Base-by-base conservation (phyloP, 1,284 basidiomycete species). In the Trichosporon asahii region DNA sequence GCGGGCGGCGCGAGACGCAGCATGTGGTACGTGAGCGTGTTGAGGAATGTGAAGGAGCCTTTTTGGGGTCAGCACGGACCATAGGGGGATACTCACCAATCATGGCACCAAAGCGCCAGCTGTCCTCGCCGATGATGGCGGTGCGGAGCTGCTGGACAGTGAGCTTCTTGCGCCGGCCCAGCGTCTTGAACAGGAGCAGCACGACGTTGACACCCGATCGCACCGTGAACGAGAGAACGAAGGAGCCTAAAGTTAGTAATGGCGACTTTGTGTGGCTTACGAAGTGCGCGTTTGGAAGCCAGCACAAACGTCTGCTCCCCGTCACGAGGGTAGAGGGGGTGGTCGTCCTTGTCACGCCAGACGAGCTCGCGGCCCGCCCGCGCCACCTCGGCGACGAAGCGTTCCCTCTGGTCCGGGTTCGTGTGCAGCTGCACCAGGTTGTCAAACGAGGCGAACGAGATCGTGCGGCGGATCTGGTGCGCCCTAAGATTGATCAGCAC, bases 71-170 rank as follows among this genome's bases (percentile, higher is more conserved):
- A 65, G 40, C 64, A 18, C 57, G 27, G 29, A 31, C 57, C 27
- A 18, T 5, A 3, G 5, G 4, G 14, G 11, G 35, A 3, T 37
- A 89, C 92, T 31, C 57, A 61, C 57, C 93, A 35, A 96, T 85
- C 92, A 94, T 95, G 0, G 89, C 88, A 7, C 90, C 91, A 72
- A 95, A 94, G 33, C 94, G 86, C 77, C 90, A 87, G 0, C 91
- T 90, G 77, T 95, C 93, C 61, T 85, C 75, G 0, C 93, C 93
- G 75, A 95, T 90, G 46, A 95, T 84, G 0, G 93, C 93, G 81
- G 88, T 89, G 1, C 89, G 87, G 61, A 95, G 85, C 29, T 92
- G 78, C 3, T 87, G 81, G 14, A 91, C 82, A 8, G 89, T 87
- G 68, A 85, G 77, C 67, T 44, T 74, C 4, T 90, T 85, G 53